Evolutionary conservation across 192 early-diverging fungal species (phyloP), one percentile per base, ranked within the genome.

Genomic region (Backusella morwellensis): DNA sequence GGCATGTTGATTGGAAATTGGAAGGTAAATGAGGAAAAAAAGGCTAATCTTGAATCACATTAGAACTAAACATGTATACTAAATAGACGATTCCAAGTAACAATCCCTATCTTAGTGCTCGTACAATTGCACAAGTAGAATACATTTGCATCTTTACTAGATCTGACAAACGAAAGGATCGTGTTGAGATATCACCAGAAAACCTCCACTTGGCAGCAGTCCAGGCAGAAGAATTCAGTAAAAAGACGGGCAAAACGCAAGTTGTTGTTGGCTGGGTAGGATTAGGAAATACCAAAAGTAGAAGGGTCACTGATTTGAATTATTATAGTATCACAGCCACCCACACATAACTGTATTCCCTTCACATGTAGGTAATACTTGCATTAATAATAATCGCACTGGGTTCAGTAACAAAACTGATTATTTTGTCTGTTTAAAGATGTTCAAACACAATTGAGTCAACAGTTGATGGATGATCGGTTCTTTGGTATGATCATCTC

Each of bases 261-360:
- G 74, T 82, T 1, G 85, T 88, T 35, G 83, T 88, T 36, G 87
- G 87, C 66, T 88, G 87, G 87, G 87, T 86, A 85, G n/a, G n/a
- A 56, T 21, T n/a, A 21, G n/a, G 19, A 75, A 68, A 66, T 67
- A 75, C 38, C 0, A 5, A 35, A 26, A 4, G 5, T 38, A 0
- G 17, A n/a, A 9, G 15, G 6, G 29, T 15, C n/a, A 40, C 44
- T 69, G 15, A 66, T 9, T 38, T 50, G 32, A 50, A 23, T 52
- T 3, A 32, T 3, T 35, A 50, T 47, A 88, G 87, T 88, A 88
- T 32, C 87, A 88, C 54, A 88, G 87, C 29, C 87, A 88, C 77
- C 87, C 87, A 21, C 84, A 86, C 35, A 88, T 88, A 32, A 88
- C 87, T 0, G 87, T 86, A 3, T 86, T 85, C 26, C 87, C 87